Percentiles rank a stretch among this genome's conserved stretches.
phyloP scores from a whole-genome alignment of 2,329 filamentous ascomycete species.

The Aspergillus sp. region DNA sequence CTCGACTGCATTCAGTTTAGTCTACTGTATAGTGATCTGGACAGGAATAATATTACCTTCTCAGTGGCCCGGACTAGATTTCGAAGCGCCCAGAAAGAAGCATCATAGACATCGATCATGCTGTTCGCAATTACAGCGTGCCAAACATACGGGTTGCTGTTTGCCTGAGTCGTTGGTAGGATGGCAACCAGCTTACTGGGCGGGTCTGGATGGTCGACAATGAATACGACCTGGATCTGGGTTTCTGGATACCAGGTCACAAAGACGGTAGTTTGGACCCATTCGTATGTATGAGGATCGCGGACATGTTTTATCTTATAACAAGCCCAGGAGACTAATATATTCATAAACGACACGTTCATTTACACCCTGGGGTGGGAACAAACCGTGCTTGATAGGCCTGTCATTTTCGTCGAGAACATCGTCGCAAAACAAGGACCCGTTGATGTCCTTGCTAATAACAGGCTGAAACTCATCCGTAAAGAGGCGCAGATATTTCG shows the following conservation, averaged over 20 bases:
- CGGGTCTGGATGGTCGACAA: slow-evolving; percentile 13
- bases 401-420: background rate
- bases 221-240: slow-evolving; percentile 15
- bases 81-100: slow-evolving; percentile 33
- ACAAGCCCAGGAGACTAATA: slow-evolving; percentile 25
- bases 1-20: slow-evolving; percentile 8
- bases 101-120: slow-evolving; percentile 26
- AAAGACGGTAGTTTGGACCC: slow-evolving; percentile 25
- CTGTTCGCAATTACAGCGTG: slow-evolving; percentile 28
- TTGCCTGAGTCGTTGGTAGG: background rate
- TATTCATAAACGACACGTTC: background rate
- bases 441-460: slow-evolving; percentile 22
- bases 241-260: slow-evolving; percentile 21
- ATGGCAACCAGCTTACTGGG: background rate
- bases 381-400: background rate
- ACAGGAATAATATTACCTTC: slow-evolving; percentile 21
- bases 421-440: slow-evolving; percentile 22
- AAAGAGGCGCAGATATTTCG: background rate
- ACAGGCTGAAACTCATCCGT: slow-evolving; percentile 11
- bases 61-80: slow-evolving; percentile 33
- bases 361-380: background rate
- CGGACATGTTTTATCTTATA: slow-evolving; percentile 27
- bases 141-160: slow-evolving; percentile 23
- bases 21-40: background rate
- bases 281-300: slow-evolving; percentile 16